Percentiles rank a stretch among this genome's conserved stretches.
These are phyloP conservation scores for Metarhizium humberi DNA, from an alignment of 2,329 filamentous ascomycete species.

Conservation along the genomic window DNA sequence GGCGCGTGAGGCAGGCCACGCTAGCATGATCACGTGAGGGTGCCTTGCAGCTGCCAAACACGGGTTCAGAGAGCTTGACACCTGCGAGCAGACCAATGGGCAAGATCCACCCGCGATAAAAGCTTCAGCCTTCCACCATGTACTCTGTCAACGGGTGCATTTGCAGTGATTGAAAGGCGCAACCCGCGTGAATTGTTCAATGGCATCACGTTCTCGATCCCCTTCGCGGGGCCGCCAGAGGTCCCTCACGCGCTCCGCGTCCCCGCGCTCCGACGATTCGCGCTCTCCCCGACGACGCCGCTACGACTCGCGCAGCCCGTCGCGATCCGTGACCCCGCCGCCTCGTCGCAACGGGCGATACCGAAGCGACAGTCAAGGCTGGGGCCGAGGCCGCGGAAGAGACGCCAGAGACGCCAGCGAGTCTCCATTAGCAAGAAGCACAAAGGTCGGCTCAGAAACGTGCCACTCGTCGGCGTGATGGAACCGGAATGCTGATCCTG, in stretches of 20 bases:
- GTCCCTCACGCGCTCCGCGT: slow-evolving; percentile 25
- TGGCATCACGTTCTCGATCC: slow-evolving; percentile 20
- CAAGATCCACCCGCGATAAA: background rate
- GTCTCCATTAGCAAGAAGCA: slow-evolving; percentile 34
- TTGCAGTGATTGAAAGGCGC: background rate
- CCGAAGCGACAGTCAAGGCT: slow-evolving; percentile 19
- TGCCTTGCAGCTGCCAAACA: background rate
- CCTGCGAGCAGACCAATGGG: background rate
- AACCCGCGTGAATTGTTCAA: slow-evolving; percentile 9
- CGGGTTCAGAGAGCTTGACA: background rate
- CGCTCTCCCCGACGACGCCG: slow-evolving; percentile 24
- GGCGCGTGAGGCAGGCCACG: too few species aligned
- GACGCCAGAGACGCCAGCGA: slow-evolving; percentile 27
- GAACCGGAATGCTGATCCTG: background rate
- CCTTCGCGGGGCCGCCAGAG: slow-evolving; percentile 22
- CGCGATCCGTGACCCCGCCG: slow-evolving; percentile 21
- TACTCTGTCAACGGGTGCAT: background rate
- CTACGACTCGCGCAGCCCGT: slow-evolving; percentile 23
- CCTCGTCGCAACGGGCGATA: slow-evolving; percentile 24
- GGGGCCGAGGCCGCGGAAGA: slow-evolving; percentile 24
- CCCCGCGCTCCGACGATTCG: slow-evolving; percentile 23
- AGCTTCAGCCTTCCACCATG: background rate
- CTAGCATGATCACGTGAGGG: background rate
- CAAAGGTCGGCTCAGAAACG: slow-evolving; percentile 34
- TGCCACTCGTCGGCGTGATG: background rate